Evolutionary conservation across 164 flowering plant genomes (phyloP), one percentile per base, ranked within the genome.

Genomic region (Chloranthus sessilifolius): DNA sequence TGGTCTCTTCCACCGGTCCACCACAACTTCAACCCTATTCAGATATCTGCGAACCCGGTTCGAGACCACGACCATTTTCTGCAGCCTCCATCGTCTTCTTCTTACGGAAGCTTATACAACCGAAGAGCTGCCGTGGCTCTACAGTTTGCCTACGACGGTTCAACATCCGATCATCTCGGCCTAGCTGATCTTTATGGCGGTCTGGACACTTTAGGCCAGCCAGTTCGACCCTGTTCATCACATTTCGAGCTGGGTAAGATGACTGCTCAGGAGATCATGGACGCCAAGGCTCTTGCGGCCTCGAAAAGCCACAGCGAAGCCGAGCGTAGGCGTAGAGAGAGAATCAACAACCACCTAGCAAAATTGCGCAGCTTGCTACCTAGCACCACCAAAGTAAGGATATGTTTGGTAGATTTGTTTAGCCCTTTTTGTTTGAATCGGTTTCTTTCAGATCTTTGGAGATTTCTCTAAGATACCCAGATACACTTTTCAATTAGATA

Each of bases 251-350:
- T 85, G 44, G 80, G 83, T 12, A 81, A 79, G 61, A 72, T 92
- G 88, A 79, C 81, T 5, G 88, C 99, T 26, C 97, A 89, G 58
- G 99, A 94, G 50, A 86, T 94, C 43, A 82, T 94, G 97, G 97
- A 92, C 47, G 99, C 99, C 2, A 92, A 92, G 57, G 99, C 97
- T 8, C 73, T 88, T 0, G 99, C 99, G 1, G 99, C 99, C 25
- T 94, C 99, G 1, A 89, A 86, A 64, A 94, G 96, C 62, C 99
- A 94, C 47, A 94, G 97, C 52, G 99, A 94, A 64, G 99, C 99
- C 48, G 97, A 94, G 59, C 72, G 97, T 54, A 62, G 95, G 43
- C 69, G 99, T 8, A 69, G 97, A 52, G 99, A 87, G 62, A 77
- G 97, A 55, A 94, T 94, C 77, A 94, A 94, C 55, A 87, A 76